These are phyloP conservation scores for Penicillium arizonense DNA, from an alignment of 495 filamentous ascomycete genomes.

Conservation along the genomic window DNA sequence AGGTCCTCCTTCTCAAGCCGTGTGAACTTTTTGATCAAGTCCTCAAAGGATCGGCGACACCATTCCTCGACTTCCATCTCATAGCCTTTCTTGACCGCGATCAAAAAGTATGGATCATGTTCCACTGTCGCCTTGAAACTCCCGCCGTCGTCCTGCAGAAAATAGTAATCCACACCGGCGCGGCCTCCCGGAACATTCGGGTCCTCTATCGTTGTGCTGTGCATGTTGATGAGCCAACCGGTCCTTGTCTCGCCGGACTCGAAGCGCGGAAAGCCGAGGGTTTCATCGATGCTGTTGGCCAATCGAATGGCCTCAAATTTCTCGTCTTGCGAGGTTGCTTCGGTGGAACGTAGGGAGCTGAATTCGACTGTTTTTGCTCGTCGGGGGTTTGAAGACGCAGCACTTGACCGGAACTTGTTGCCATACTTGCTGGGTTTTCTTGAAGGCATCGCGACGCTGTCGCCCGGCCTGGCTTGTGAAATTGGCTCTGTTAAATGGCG, in stretches of 20 bases:
- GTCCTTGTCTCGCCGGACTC: conserved; percentile 82
- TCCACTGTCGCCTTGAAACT: conserved; percentile 97
- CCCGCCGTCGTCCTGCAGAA: conserved; percentile 87
- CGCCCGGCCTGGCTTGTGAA: conserved; percentile 26
- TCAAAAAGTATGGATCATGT: conserved; percentile 94
- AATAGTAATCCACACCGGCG: conserved; percentile 94
- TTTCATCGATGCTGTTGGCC: conserved; percentile 88
- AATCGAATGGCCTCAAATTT: conserved; percentile 81
- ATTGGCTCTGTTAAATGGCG: conserved; percentile 10
- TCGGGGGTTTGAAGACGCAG: conserved; percentile 50
- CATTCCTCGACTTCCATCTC: conserved; percentile 97
- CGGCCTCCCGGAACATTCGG: conserved; percentile 76
- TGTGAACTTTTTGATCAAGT: conserved; percentile 73
- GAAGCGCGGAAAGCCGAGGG: conserved; percentile 88
- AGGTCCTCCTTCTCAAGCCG: conserved; percentile 90
- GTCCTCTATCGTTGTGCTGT: conserved; percentile 84
- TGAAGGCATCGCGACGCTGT: conserved; percentile 51
- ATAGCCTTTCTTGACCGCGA: conserved; percentile 82
- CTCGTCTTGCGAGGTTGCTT: conserved; percentile 82
- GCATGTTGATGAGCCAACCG: conserved; percentile 95
- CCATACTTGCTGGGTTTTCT: conserved; percentile 56
- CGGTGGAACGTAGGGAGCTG: conserved; percentile 66
- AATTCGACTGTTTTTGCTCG: conserved; percentile 76
- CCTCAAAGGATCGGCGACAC: conserved; percentile 81
- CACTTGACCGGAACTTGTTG: conserved; percentile 50